Evolutionary conservation across 371 early-diverging fungal species (phyloP).

Genomic region (Mucor velutinosus): DNA sequence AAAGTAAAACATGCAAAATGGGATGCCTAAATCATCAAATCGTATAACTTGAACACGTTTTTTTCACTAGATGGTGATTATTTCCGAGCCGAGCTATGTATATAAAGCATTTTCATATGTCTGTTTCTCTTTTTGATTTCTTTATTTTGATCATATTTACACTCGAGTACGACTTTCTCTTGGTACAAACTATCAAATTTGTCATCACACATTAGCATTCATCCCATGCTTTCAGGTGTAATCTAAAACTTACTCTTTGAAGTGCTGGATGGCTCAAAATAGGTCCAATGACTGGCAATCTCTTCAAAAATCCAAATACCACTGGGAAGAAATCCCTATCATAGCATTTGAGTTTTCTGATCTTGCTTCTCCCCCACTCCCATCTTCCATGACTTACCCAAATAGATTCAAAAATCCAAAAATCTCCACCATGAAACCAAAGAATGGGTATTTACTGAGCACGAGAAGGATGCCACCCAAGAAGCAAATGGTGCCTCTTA

Average conservation of each 20-base stretch:
- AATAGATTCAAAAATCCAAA: constrained; percentile 97
- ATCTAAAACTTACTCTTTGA: constrained; percentile 59
- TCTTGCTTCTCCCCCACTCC: not conserved
- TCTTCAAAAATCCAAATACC: constrained; percentile 83
- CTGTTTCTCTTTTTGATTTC: not conserved
- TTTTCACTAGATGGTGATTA: not conserved
- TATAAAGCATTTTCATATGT: not conserved
- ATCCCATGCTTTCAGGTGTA: not conserved
- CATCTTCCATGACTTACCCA: constrained; percentile 66
- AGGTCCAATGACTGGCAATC: constrained; percentile 88
- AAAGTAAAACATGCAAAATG: constrained; percentile 4
- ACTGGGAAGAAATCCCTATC: constrained; percentile 95
- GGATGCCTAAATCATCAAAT: not conserved
- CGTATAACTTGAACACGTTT: not conserved
- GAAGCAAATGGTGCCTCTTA: constrained; percentile 90
- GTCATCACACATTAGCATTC: not conserved
- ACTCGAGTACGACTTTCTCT: constrained; percentile 34
- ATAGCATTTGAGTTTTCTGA: not conserved
- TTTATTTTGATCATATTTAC: constrained; percentile 14
- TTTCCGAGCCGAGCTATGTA: constrained; percentile 4
- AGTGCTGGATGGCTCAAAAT: constrained; percentile 83
- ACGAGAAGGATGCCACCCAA: constrained; percentile 90
- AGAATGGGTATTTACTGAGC: constrained; percentile 83
- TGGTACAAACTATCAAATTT: constrained; percentile 28
- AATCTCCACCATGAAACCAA: constrained; percentile 88